Evolutionary conservation across 1,284 basidiomycete species (phyloP), one percentile per base, ranked within the genome.

Genomic region (Trametes versicolor): DNA sequence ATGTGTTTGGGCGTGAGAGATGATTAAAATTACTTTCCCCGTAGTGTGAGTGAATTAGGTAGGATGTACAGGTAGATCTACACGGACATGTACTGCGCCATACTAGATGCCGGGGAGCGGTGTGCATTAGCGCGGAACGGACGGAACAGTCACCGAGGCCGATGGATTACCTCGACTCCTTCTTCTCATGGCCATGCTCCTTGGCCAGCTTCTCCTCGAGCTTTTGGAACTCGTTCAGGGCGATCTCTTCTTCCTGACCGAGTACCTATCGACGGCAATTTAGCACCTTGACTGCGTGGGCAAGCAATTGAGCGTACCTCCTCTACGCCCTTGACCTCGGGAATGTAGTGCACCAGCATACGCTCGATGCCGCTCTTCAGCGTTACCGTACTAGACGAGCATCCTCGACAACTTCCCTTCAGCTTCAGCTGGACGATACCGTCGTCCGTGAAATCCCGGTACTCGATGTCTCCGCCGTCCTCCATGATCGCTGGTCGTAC

Each of bases 271-370:
- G 37, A 21, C 67, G 15, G 41, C 49, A 60, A 6, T 25, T 43
- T 9, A 36, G 45, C 48, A 29, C 6, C 15, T 19, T 2, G 4
- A 27, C 23, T 27, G 10, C 23, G 2, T 5, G 27, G 2, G 7
- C 25, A 45, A 62, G 12, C 53, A 59, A 0, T 2, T 52, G 6
- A 23, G 77, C 84, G 76, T 67, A 92, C 95, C 88, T 99, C 96
- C 74, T 98, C 95, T 7, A 99, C 96, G n/a, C 89, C 90, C 78
- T 97, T 93, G 37, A 99, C 97, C 79, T 99, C 97, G 7, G 97
- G 97, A 61, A 99, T 95, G 75, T 99, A 99, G 79, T 99, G 97
- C 94, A 95, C 97, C 73, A 99, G 82, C 98, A 99, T 99, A 66
- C 97, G 85, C 82, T 99, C 98, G 61, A 98, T 97, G 4, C 97